Base-by-base conservation (phyloP, 225 moss, liverwort and hornwort genomes). In the Rhytidiadelphus loreus region DNA sequence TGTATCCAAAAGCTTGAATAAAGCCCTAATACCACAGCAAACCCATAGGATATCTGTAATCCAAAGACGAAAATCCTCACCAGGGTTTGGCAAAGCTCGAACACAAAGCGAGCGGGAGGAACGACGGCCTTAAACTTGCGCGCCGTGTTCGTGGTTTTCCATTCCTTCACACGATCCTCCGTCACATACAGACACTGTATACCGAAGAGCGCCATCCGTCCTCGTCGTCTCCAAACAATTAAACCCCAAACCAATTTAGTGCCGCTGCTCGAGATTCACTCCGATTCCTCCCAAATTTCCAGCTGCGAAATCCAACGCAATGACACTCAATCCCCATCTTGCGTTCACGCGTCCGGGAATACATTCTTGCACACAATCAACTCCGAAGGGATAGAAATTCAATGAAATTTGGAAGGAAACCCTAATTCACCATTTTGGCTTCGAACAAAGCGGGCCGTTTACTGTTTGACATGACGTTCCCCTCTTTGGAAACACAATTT, bases 61-160 rank as follows among this genome's bases (percentile, higher is more conserved):
- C 48, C 80, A 65, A 60, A 79, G 20, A 57, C 12, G 8, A 83
- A 53, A 80, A 32, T 26, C 44, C 89, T 91, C 89, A 98, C 97
- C 97, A 98, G 91, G 75, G 93, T 98, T 93, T 96, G 97, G 87
- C 95, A 98, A 68, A 98, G 96, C 93, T 98, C 98, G 75, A 96
- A 96, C 9, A 97, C 90, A 71, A 99, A 97, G 48, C 97, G 94
- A 57, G 93, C 92, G 63, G 96, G 85, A 59, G 91, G 59, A 52
- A 97, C 94, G 62, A 77, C 91, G 60, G 90, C 69, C 57, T 81
- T 89, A 11, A 97, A 81, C 95, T 96, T 98, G 81, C 98, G 97
- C 72, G 97, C 95, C 58, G 90, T 86, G 83, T 95, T 98, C 39
- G 95, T 95, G 81, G 91, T 85, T 90, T 94, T 98, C 97, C 97